phyloP scores from a whole-genome alignment of 2,329 filamentous ascomycete genomes.

The Colletotrichum caudatum region DNA sequence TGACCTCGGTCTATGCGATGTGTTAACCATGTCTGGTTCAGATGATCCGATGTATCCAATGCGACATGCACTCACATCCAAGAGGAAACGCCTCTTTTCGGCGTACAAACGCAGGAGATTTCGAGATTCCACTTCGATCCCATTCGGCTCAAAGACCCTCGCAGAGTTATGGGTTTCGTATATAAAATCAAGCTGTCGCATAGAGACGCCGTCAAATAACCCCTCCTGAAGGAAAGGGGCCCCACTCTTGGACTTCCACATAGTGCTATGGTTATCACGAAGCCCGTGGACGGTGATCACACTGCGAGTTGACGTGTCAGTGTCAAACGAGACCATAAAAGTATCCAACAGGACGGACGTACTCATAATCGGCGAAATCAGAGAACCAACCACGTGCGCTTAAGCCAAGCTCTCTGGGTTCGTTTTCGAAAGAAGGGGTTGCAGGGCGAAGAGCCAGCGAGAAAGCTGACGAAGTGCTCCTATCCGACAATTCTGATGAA shows the following conservation, averaged over 20 bases:
- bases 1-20: not conserved
- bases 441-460: not conserved
- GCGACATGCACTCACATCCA: not conserved
- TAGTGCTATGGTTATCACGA: not conserved
- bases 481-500: not conserved
- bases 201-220: not conserved
- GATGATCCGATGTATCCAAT: not conserved
- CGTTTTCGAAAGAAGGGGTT: not conserved
- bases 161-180: not conserved
- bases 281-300: not conserved
- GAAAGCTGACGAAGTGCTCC: not conserved
- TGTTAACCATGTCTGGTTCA: not conserved
- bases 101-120: not conserved
- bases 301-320: not conserved
- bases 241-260: not conserved
- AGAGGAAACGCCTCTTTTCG: not conserved
- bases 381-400: not conserved
- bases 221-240: not conserved
- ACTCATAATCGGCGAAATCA: not conserved
- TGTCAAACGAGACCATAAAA: not conserved
- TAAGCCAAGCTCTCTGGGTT: not conserved
- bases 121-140: not conserved
- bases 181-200: constrained; percentile 1
- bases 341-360: not conserved
- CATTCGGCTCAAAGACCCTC: not conserved